Evolutionary conservation across 139 green algal genomes (phyloP).

Genomic region (Chlamydomonas eustigma): DNA sequence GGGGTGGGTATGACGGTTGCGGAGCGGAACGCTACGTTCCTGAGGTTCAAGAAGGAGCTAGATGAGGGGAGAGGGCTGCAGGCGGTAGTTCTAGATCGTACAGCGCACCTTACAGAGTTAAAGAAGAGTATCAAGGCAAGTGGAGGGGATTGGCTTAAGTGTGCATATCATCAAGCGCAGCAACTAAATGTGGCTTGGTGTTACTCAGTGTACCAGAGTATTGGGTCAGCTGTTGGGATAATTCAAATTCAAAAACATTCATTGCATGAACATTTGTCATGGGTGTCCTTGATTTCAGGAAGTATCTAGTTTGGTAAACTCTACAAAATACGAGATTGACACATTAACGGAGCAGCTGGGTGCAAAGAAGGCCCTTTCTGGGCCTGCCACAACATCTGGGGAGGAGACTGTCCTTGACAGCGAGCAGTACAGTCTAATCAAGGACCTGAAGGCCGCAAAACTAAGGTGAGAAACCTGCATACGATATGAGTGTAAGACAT

Average conservation of each 20-base stretch:
- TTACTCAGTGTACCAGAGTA: too few species aligned
- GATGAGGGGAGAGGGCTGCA: constrained; percentile 37
- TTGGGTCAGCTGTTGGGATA: too few species aligned
- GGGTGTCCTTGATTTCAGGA: too few species aligned
- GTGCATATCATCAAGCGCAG: too few species aligned
- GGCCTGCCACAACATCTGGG: not conserved
- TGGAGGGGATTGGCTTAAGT: too few species aligned
- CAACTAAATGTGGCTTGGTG: too few species aligned
- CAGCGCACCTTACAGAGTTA: constrained; percentile 31
- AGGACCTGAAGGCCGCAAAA: constrained; percentile 10
- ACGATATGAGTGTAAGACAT: too few species aligned
- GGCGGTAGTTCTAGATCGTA: constrained; percentile 30
- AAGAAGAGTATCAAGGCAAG: constrained; percentile 41
- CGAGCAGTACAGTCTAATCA: constrained; percentile 46
- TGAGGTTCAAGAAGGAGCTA: constrained; percentile 32
- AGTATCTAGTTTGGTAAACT: constrained; percentile 35
- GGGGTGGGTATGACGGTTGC: not conserved
- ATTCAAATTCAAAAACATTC: too few species aligned
- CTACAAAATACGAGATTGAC: constrained; percentile 54
- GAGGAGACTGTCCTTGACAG: constrained; percentile 41
- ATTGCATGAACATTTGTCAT: too few species aligned
- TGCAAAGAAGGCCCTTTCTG: constrained; percentile 18
- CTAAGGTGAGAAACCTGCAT: not conserved
- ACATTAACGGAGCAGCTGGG: constrained; percentile 32
- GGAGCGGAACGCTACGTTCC: constrained; percentile 38